Evolutionary conservation across 2,329 filamentous ascomycete species (phyloP).

Genomic region (Emergomyces africanus): DNA sequence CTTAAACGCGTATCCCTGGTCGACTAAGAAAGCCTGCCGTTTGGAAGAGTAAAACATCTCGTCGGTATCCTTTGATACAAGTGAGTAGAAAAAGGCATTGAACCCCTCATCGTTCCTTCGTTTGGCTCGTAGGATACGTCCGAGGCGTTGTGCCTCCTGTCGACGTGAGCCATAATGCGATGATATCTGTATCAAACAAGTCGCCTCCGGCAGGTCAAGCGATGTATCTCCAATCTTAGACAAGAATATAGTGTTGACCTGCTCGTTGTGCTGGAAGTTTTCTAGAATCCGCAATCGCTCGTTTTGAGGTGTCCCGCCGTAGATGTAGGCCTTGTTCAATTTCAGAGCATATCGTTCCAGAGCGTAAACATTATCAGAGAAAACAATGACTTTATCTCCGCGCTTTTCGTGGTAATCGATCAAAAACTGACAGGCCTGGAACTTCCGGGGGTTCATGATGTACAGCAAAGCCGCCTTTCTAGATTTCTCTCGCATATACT

Average conservation of each 20-base stretch:
- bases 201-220: slow-evolving; percentile 92
- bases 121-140: slow-evolving; percentile 88
- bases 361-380: slow-evolving; percentile 94
- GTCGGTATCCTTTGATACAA: slow-evolving; percentile 93
- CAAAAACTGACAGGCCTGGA: slow-evolving; percentile 94
- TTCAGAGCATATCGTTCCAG: slow-evolving; percentile 74
- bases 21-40: slow-evolving; percentile 89
- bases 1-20: slow-evolving; percentile 98
- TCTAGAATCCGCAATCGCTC: slow-evolving; percentile 81
- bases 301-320: slow-evolving; percentile 70
- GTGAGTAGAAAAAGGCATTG: slow-evolving; percentile 96
- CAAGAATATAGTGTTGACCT: slow-evolving; percentile 84
- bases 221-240: slow-evolving; percentile 98
- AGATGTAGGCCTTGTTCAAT: slow-evolving; percentile 79
- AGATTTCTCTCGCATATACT: slow-evolving; percentile 65
- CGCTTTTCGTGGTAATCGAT: slow-evolving; percentile 94
- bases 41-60: slow-evolving; percentile 99
- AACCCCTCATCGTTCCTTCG: slow-evolving; percentile 95
- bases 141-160: slow-evolving; percentile 88
- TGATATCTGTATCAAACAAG: slow-evolving; percentile 92
- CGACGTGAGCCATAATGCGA: slow-evolving; percentile 94
- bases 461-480: slow-evolving; percentile 61
- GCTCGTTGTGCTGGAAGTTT: slow-evolving; percentile 87
- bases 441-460: slow-evolving; percentile 96
- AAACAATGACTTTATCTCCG: slow-evolving; percentile 96